Conservation (phyloP, 148 eudicot species). For the Chenopodium berlandieri region DNA sequence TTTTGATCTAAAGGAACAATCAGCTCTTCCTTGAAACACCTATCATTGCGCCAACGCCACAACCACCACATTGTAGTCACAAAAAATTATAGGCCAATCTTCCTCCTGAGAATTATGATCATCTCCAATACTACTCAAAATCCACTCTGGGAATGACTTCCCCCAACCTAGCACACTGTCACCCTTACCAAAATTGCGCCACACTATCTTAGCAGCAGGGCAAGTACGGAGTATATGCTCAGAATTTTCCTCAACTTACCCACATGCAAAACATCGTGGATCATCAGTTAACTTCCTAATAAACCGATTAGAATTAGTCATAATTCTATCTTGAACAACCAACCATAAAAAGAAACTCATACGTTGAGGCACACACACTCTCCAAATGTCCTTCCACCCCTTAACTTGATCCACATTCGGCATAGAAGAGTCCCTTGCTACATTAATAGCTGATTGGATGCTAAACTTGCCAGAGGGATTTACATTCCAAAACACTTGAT, state of each 20-base stretch:
- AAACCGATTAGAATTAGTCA: neutral
- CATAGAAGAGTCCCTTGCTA: neutral
- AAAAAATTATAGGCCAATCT: too few species aligned
- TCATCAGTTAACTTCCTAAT: neutral
- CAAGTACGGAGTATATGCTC: neutral
- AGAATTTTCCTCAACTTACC: neutral
- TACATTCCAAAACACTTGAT: neutral
- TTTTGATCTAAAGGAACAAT: too few species aligned
- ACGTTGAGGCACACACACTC: neutral
- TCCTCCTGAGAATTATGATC: too few species aligned
- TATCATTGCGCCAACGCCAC: too few species aligned
- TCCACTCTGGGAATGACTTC: too few species aligned
- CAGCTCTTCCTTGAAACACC: too few species aligned
- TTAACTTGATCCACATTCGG: neutral
- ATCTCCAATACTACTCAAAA: too few species aligned
- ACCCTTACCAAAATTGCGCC: neutral
- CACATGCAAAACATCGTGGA: neutral
- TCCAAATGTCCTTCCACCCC: neutral
- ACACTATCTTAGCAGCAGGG: neutral
- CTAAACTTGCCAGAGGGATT: neutral
- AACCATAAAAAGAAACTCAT: neutral
- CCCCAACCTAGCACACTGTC: neutral
- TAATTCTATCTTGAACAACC: neutral
- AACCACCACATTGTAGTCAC: too few species aligned
- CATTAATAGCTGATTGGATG: neutral